phyloP scores from a whole-genome alignment of 768 basidiomycete genomes.

The Solioccasus polychromus region DNA sequence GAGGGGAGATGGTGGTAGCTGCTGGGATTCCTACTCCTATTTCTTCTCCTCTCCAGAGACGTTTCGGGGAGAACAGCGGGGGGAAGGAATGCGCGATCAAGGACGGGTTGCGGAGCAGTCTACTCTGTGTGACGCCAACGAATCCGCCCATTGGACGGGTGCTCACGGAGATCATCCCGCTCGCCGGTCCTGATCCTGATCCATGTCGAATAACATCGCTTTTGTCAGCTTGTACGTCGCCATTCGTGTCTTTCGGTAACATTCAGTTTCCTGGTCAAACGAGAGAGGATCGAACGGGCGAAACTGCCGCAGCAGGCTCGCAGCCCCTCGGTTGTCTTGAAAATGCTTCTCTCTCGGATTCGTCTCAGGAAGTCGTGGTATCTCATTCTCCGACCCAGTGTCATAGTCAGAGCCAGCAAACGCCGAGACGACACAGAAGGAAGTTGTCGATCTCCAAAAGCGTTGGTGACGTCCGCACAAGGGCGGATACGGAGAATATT shows the following conservation, averaged over 20 bases:
- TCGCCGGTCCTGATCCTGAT: background rate
- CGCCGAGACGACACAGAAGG: background rate
- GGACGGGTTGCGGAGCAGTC: background rate
- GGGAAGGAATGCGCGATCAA: constrained; percentile 7
- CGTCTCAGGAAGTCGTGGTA: background rate
- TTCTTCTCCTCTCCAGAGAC: constrained; percentile 19
- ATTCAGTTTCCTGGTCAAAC: background rate
- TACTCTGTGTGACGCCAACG: background rate
- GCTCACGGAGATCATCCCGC: constrained; percentile 2
- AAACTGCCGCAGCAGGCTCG: background rate
- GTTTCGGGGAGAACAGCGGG: background rate
- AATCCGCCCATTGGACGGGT: background rate
- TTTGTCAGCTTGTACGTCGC: constrained; percentile 12
- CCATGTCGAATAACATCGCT: constrained; percentile 1
- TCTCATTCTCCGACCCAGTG: background rate
- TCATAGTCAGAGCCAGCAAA: constrained; percentile 1
- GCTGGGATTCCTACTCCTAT: constrained; percentile 22
- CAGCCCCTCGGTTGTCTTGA: constrained; percentile 18
- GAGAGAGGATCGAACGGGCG: background rate
- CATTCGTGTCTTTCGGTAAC: constrained; percentile 9
- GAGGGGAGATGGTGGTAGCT: background rate
- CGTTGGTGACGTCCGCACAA: background rate
- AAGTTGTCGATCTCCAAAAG: background rate
- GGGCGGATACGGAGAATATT: constrained; percentile 4
- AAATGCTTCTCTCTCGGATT: constrained; percentile 8